Conservation (phyloP, 2,329 filamentous ascomycete species). For the Xylaria multiplex region DNA sequence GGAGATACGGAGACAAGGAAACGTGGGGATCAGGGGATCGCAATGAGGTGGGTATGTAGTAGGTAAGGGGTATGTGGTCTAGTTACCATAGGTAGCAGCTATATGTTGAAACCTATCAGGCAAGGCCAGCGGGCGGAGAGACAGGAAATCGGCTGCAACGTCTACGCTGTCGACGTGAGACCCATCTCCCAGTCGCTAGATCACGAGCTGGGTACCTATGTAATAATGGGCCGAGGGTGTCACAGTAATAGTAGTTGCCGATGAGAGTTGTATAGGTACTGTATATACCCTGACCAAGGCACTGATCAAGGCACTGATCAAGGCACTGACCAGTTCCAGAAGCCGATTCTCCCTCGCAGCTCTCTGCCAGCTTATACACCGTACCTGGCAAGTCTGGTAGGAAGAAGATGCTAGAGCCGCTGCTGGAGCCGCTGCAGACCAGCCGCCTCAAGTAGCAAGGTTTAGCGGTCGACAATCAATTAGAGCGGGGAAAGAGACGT, state of each 20-base stretch:
- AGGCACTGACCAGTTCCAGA: slow-evolving; percentile 9
- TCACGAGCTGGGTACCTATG: slow-evolving; percentile 24
- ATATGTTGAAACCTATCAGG: slow-evolving; percentile 27
- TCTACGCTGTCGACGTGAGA: slow-evolving; percentile 31
- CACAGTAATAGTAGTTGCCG: slow-evolving; percentile 29
- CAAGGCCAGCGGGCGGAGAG: slow-evolving; percentile 20
- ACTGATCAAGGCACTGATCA: too few relatives aligned
- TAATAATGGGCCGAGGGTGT: slow-evolving; percentile 23
- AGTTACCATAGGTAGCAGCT: slow-evolving; percentile 15
- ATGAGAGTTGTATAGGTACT: slow-evolving; percentile 9
- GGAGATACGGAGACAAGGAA: slow-evolving; percentile 28
- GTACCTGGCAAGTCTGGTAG: slow-evolving; percentile 24
- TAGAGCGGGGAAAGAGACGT: slow-evolving; percentile 35
- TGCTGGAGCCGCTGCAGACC: slow-evolving; percentile 31
- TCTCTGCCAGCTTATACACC: slow-evolving; percentile 16
- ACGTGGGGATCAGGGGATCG: slow-evolving; percentile 36
- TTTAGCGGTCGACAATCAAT: slow-evolving; percentile 36
- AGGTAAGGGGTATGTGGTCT: slow-evolving; percentile 9
- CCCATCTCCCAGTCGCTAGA: slow-evolving; percentile 30
- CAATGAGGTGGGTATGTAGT: slow-evolving; percentile 27
- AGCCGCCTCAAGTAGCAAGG: slow-evolving; percentile 32
- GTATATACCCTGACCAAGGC: slow-evolving; percentile 5
- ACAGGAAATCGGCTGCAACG: slow-evolving; percentile 37
- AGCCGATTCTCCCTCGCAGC: too few relatives aligned
- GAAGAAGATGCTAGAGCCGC: slow-evolving; percentile 29